Conservation (phyloP, 2,329 filamentous ascomycete species). For the Cercospora citrullina region DNA sequence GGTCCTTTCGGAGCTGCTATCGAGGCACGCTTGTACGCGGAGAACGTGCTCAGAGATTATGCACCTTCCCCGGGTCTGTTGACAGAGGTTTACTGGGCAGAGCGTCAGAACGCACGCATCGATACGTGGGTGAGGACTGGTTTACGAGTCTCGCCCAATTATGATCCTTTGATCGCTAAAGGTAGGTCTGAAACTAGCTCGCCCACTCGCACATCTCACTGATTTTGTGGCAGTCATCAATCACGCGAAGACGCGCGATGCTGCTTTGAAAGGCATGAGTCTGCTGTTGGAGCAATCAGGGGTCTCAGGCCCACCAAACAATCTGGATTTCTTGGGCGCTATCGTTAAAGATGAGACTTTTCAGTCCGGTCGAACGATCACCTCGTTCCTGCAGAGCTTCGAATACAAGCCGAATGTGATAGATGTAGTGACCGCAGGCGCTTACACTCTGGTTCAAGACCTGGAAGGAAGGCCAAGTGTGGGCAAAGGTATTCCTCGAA, state of each 20-base stretch:
- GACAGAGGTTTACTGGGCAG: conserved; percentile 56
- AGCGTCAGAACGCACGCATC: conserved; percentile 54
- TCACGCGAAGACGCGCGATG: conserved; percentile 46
- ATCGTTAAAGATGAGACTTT: conserved; percentile 54
- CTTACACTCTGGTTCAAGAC: conserved; percentile 61
- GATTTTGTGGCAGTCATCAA: conserved; percentile 49
- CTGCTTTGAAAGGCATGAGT: conserved; percentile 49
- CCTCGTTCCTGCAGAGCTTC: conserved; percentile 57
- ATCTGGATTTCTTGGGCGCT: conserved; percentile 56
- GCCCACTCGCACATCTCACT: conserved; percentile 48
- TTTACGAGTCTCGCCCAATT: conserved; percentile 57
- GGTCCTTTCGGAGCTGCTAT: conserved; percentile 52
- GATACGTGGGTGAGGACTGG: conserved; percentile 66
- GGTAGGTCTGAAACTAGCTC: neutral
- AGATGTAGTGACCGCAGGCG: conserved; percentile 58
- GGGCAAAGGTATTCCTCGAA: conserved; percentile 60
- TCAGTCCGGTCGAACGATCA: conserved; percentile 54
- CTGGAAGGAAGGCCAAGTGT: conserved; percentile 58
- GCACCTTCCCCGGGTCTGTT: conserved; percentile 60
- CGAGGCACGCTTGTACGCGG: conserved; percentile 58
- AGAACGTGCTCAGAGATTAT: conserved; percentile 60
- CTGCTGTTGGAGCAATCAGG: conserved; percentile 47
- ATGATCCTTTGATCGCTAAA: conserved; percentile 45
- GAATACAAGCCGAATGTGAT: conserved; percentile 53
- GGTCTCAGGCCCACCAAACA: conserved; percentile 58